Evolutionary conservation across 2,329 filamentous ascomycete genomes (phyloP), one percentile per base, ranked within the genome.

Genomic region (Penicillium brasilianum): DNA sequence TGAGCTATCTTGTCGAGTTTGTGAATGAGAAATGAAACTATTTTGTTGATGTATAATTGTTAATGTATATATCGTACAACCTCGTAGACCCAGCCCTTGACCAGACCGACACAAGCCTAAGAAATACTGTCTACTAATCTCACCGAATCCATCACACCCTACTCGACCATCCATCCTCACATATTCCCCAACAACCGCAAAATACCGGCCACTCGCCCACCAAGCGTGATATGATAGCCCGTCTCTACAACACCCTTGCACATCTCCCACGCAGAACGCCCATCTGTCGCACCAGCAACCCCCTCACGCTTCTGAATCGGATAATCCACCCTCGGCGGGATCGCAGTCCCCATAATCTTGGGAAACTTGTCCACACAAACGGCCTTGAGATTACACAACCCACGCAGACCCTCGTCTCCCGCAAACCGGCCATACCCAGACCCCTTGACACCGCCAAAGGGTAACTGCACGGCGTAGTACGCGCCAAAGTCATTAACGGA

Each of bases 401-500:
- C 89, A 37, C 92, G 84, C 22, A 99, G 79, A 0, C 95, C 95
- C 75, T 99, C 95, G 66, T 91, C 88, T 25, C 93, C 95, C 0
- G 92, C 94, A 78, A 99, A 99, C 2, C 94, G 85, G 1, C 95
- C 95, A 75, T 98, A 98, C 0, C 91, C 95, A 25, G 91, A 96
- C 0, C 93, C 94, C 60, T 87, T 88, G n/a, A 91, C 88, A 57
- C 93, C 95, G 39, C 95, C 95, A 77, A 99, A 99, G 0, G 95
- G 95, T 41, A 99, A 80, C 78, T 97, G 93, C 8, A 96, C 93
- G 55, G 94, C 92, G 74, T 99, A 99, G 77, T 88, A 97, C 30
- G 88, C 90, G 20, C 89, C 95, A 72, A 99, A 99, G 80, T 99
- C 95, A 75, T 99, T 99, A 68, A 99, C 87, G 25, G 92, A 88